Base-by-base conservation (phyloP, 2,329 filamentous ascomycete genomes). In the Elsinoe perseae region DNA sequence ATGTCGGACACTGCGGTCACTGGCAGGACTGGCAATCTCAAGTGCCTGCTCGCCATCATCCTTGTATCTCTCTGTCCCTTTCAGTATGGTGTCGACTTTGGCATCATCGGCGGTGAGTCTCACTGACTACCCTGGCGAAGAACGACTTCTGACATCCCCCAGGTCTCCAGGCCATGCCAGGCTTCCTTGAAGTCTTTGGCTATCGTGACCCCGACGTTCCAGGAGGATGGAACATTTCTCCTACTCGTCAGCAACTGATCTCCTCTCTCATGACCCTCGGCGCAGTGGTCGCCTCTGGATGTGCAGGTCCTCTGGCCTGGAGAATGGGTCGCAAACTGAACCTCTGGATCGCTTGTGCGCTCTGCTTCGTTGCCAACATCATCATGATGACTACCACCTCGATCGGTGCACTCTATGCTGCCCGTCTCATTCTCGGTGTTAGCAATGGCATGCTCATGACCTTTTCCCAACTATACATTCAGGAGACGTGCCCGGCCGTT, bases 391-490 rank as follows among this genome's bases (percentile, higher is more conserved):
- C 75, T 2, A 80, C 77, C 0, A 73, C 71, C 5, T 65, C 70
- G 56, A 80, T 83, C 34, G 77, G 72, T 14, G 77, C 73, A 1
- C 73, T 83, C 4, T 82, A 83, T 57, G 72, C 74, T 21, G 80
- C 77, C 8, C 75, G 80, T 34, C 66, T 82, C 5, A 64, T 82
- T 14, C 78, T 81, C 56, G 80, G 80, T 2, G 58, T 82, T 4
- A 76, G 78, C 4, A 81, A 81, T 61, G 79, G 79, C 2, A 75
- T 80, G 62, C 76, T 80, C 64, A 79, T 81, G 77, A 80, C 77
- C 1, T 81, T 77, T 58, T 72, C 73, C 1, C 76, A 78, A 57
- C 64, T 78, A 0, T 77, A 76, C 59, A 69, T 80, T 12, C 77
- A 79, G 61, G 76, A 79, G 64, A 73, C 70, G 58, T 72, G 75